Conservation (phyloP, 345 rosid genomes). For the Populus euphratica region DNA sequence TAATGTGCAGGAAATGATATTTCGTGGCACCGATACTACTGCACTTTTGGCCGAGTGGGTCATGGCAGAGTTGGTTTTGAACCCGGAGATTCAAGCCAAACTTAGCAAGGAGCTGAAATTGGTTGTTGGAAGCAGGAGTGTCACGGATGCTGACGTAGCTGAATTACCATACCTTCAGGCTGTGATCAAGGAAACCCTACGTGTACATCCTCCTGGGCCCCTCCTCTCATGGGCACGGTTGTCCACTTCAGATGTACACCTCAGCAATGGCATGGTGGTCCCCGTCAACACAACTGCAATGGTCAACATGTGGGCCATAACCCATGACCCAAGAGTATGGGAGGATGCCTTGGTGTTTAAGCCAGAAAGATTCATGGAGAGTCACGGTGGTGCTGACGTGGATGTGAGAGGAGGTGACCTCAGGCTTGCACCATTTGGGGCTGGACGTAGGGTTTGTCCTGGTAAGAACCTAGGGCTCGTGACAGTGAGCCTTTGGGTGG, state of each 20-base stretch:
- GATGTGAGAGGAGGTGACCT: conserved; percentile 41
- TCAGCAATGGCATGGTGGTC: conserved; percentile 45
- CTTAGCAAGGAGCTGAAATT: conserved; percentile 27
- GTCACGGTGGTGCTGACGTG: conserved; percentile 27
- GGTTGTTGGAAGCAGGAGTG: conserved; percentile 4
- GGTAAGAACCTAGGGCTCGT: conserved; percentile 47
- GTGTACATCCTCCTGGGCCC: conserved; percentile 53
- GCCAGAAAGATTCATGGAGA: conserved; percentile 41
- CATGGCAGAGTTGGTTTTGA: conserved; percentile 43
- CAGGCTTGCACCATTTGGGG: conserved; percentile 59
- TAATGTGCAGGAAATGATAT: conserved; percentile 50
- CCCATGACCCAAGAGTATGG: conserved; percentile 49
- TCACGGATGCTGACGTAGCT: conserved; percentile 31
- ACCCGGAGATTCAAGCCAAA: conserved; percentile 37
- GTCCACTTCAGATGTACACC: conserved; percentile 47
- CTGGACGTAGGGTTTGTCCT: conserved; percentile 56
- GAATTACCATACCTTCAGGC: conserved; percentile 39
- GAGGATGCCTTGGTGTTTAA: conserved; percentile 31
- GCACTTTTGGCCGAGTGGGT: conserved; percentile 50
- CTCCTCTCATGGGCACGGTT: conserved; percentile 58
- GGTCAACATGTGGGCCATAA: conserved; percentile 65
- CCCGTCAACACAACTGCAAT: conserved; percentile 47
- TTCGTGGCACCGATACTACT: conserved; percentile 52
- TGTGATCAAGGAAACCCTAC: conserved; percentile 48
- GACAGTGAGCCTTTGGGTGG: conserved; percentile 47